Base-by-base conservation (phyloP, 768 basidiomycete genomes). In the Leccinum variicolor region DNA sequence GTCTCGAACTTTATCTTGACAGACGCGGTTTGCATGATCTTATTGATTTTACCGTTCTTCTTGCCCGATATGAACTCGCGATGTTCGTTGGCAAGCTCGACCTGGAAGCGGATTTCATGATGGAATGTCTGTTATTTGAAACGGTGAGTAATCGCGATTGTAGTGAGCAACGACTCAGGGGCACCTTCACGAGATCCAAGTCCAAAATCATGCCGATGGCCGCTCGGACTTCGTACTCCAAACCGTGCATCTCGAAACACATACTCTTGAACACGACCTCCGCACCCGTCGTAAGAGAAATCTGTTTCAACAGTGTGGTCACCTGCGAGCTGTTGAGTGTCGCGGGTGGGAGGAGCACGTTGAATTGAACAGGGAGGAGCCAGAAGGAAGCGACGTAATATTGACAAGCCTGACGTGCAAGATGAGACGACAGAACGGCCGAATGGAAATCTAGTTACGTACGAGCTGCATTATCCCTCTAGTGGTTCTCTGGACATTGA, bases 1-100 rank as follows among this genome's bases (percentile, higher is more conserved):
- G 95, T 96, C 78, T 98, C 96, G 61, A 98, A 98, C 75, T 97
- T 97, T 80, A 99, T 97, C 77, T 97, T 96, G 70, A 95, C 94
- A 64, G 90, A 92, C 29, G 95, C 90, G 13, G 87, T 89, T 74
- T 98, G 94, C 93, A 98, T 98, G 72, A 98, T 97, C 78, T 98
- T 98, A 79, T 98, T 98, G 74, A 98, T 93, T 76, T 99, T 99
- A 57, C 96, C 96, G 67, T 98, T 98, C 81, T 98, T 98, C 81
- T 99, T 99, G 46, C 96, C 96, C 56, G 90, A 92, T 73, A 99
- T 97, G 76, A 98, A 99, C 65, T 99, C 96, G 58, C 95, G 87
- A 64, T 98, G 95, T 71, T 99, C 97, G 71, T 96, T 96, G 45
- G 94, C 90, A 6, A 98, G 84, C 74, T 99, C 97, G 54, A 98